Evolutionary conservation across 495 filamentous ascomycete species (phyloP).

Genomic region (Xylaria acuta): DNA sequence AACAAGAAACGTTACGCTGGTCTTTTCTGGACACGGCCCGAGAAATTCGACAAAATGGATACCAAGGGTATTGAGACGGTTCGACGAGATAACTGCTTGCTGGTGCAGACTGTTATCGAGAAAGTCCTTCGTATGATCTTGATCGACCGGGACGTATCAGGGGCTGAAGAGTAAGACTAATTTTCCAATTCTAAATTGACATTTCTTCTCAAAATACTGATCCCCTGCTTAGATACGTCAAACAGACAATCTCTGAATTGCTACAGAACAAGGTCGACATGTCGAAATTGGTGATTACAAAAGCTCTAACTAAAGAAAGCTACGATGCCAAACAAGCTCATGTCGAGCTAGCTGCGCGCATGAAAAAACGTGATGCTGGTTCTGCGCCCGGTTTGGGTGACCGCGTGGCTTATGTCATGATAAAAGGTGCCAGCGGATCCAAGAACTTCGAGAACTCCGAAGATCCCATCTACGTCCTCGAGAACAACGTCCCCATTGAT

Average conservation of each 20-base stretch:
- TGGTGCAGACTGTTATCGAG: conserved; percentile 97
- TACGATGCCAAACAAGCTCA: conserved; percentile 94
- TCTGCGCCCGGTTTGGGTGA: conserved; percentile 95
- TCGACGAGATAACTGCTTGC: conserved; percentile 90
- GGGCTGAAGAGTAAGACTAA: conserved; percentile 84
- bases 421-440: conserved; percentile 84
- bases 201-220: conserved; percentile 7
- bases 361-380: conserved; percentile 94
- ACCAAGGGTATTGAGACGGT: conserved; percentile 99
- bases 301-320: conserved; percentile 82
- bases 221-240: conserved; percentile 76
- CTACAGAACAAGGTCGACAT: conserved; percentile 98
- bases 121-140: conserved; percentile 94
- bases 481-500: conserved; percentile 97
- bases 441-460: conserved; percentile 96
- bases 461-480: conserved; percentile 94
- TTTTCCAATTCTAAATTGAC: conserved; percentile 18
- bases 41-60: conserved; percentile 99
- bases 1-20: conserved; percentile 99
- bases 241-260: conserved; percentile 92
- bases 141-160: conserved; percentile 87
- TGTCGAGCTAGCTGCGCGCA: conserved; percentile 89
- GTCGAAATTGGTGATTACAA: conserved; percentile 99
- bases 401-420: conserved; percentile 97
- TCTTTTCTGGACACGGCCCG: conserved; percentile 91